phyloP scores from a whole-genome alignment of 257 asterid genomes.

The Scutellaria barbata region DNA sequence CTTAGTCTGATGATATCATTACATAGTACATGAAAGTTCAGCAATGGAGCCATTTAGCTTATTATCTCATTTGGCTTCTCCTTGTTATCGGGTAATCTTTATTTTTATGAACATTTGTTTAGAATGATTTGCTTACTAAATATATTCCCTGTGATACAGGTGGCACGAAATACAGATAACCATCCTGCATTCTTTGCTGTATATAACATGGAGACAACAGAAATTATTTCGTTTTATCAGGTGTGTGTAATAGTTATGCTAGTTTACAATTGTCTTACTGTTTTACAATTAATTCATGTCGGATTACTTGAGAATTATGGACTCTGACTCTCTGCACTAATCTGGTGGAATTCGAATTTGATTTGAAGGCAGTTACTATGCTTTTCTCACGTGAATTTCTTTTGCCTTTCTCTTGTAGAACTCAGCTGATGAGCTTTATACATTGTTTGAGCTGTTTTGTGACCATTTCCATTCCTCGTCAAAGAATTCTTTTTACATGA shows the following conservation, averaged over 20 bases:
- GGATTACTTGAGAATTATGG: too few relatives aligned
- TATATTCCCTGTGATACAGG: conserved; percentile 52
- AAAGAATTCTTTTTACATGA: conserved; percentile 67
- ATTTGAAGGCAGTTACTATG: too few relatives aligned
- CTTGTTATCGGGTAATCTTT: conserved; percentile 15
- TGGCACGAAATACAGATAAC: conserved; percentile 77
- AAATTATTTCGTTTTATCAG: conserved; percentile 89
- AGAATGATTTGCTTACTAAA: conserved; percentile 34
- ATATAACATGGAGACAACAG: conserved; percentile 95
- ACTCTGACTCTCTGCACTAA: too few relatives aligned
- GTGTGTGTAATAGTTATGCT: conserved; percentile 40
- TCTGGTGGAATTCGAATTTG: too few relatives aligned
- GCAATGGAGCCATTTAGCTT: conserved; percentile 28
- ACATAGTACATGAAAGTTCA: conserved; percentile 18
- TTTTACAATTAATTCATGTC: too few relatives aligned
- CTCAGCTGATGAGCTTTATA: conserved; percentile 88
- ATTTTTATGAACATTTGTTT: conserved; percentile 1
- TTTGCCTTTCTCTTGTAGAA: conserved; percentile 54
- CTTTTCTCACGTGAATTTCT: background rate
- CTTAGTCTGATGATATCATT: background rate
- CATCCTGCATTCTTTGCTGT: conserved; percentile 97
- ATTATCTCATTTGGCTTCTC: background rate
- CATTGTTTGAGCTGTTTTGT: conserved; percentile 77
- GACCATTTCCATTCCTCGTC: conserved; percentile 89
- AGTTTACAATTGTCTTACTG: background rate